Conservation (phyloP, 2,329 filamentous ascomycete species). For the Xylariales sp. region DNA sequence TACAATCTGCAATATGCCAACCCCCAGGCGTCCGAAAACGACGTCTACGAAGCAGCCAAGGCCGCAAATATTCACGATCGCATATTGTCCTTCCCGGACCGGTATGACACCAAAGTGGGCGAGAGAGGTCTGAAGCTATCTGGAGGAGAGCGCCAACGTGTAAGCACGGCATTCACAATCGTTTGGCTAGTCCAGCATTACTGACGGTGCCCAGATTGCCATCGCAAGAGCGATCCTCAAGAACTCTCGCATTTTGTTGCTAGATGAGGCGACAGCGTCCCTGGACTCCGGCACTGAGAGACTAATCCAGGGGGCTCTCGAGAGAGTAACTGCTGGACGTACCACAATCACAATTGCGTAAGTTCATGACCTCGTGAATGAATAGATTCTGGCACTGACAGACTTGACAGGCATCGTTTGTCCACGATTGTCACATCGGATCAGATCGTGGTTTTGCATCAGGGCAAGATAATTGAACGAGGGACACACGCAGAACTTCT, state of each 20-base stretch:
- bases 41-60: constrained; percentile 49
- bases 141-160: constrained; percentile 56
- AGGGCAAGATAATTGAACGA: constrained; percentile 45
- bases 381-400: neutral
- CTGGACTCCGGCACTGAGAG: constrained; percentile 59
- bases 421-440: constrained; percentile 54
- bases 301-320: constrained; percentile 51
- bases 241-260: constrained; percentile 62
- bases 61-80: constrained; percentile 56
- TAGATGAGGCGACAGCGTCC: constrained; percentile 69
- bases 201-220: constrained; percentile 32
- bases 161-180: constrained; percentile 20
- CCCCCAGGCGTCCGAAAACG: constrained; percentile 48
- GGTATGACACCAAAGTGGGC: constrained; percentile 25
- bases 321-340: constrained; percentile 40
- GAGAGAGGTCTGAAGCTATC: constrained; percentile 36
- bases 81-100: constrained; percentile 48
- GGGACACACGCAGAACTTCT: constrained; percentile 46
- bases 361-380: constrained; percentile 12
- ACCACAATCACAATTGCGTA: constrained; percentile 50
- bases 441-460: constrained; percentile 48
- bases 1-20: constrained; percentile 56
- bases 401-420: constrained; percentile 41
- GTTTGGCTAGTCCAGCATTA: neutral
- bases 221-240: constrained; percentile 64